phyloP scores from a whole-genome alignment of 495 filamentous ascomycete species.

The Lepraria neglecta region DNA sequence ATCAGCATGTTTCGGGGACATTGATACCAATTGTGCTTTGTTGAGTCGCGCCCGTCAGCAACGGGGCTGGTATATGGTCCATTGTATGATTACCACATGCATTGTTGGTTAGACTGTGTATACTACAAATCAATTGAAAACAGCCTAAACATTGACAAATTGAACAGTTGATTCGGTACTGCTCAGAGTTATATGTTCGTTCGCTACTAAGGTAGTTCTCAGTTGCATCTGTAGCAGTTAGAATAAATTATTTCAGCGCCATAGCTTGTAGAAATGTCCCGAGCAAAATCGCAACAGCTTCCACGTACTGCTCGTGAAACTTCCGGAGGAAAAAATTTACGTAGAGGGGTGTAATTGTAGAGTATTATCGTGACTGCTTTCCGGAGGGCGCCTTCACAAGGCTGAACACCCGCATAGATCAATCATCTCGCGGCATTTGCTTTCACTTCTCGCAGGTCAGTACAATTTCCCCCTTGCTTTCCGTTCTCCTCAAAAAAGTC shows the following conservation, averaged over 20 bases:
- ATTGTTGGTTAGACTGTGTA: slow-evolving; percentile 3
- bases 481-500: neutral
- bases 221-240: too few species aligned
- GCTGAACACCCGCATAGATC: slow-evolving; percentile 7
- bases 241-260: too few species aligned
- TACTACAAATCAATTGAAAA: neutral
- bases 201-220: too few species aligned
- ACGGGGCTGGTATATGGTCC: neutral
- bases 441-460: slow-evolving; percentile 7
- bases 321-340: too few species aligned
- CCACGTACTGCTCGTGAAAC: too few species aligned
- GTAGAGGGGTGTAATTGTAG: too few species aligned
- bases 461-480: neutral
- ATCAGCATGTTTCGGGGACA: neutral
- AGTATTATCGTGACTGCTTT: too few species aligned
- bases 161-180: too few species aligned
- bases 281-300: too few species aligned
- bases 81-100: slow-evolving; percentile 5
- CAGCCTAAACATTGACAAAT: neutral
- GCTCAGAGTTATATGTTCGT: too few species aligned
- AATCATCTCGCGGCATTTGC: too few species aligned
- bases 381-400: neutral
- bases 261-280: too few species aligned
- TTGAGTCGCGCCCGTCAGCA: neutral
- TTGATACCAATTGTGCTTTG: neutral